These are phyloP conservation scores for Linnemannia schmuckeri DNA, from an alignment of 192 early-diverging fungal species.

Conservation along the genomic window DNA sequence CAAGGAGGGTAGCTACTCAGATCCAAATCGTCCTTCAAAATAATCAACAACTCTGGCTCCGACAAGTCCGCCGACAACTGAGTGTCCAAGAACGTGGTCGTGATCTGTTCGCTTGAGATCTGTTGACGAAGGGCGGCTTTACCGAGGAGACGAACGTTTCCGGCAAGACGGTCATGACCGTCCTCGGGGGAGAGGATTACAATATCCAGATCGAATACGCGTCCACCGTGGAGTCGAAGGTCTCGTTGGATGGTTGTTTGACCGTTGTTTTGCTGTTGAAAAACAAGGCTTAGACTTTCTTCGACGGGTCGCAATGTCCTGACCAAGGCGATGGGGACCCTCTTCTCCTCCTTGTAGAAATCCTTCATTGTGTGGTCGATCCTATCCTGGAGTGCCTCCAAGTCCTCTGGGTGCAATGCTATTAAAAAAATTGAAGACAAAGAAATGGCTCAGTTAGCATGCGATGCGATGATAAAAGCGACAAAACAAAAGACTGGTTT, in stretches of 20 bases:
- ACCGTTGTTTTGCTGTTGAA: neutral
- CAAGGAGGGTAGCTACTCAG: slow-evolving; percentile 61
- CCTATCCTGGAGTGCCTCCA: slow-evolving; percentile 30
- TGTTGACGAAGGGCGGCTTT: slow-evolving; percentile 30
- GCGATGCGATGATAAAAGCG: neutral
- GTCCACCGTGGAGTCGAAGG: slow-evolving; percentile 12
- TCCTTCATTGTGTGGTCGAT: slow-evolving; percentile 18
- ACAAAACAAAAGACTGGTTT: neutral
- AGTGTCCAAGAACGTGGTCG: slow-evolving; percentile 27
- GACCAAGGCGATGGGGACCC: slow-evolving; percentile 18
- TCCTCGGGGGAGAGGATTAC: slow-evolving; percentile 38
- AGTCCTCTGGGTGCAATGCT: slow-evolving; percentile 23
- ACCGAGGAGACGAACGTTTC: slow-evolving; percentile 13
- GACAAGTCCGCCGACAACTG: slow-evolving; percentile 41
- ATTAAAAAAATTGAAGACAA: neutral
- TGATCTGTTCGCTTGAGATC: slow-evolving; percentile 39
- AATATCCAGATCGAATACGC: slow-evolving; percentile 35
- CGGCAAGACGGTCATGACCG: slow-evolving; percentile 46
- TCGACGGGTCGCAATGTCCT: slow-evolving; percentile 31
- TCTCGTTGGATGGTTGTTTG: neutral
- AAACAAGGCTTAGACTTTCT: slow-evolving; percentile 1
- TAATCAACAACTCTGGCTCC: slow-evolving; percentile 58
- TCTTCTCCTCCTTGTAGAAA: slow-evolving; percentile 45
- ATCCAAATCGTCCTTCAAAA: slow-evolving; percentile 56
- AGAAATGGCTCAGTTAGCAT: neutral